A percentile compares a stretch with the other conserved stretches of the same genome.
Conservation (phyloP, 1,284 basidiomycete species). For the Microbotryum scabiosae region DNA sequence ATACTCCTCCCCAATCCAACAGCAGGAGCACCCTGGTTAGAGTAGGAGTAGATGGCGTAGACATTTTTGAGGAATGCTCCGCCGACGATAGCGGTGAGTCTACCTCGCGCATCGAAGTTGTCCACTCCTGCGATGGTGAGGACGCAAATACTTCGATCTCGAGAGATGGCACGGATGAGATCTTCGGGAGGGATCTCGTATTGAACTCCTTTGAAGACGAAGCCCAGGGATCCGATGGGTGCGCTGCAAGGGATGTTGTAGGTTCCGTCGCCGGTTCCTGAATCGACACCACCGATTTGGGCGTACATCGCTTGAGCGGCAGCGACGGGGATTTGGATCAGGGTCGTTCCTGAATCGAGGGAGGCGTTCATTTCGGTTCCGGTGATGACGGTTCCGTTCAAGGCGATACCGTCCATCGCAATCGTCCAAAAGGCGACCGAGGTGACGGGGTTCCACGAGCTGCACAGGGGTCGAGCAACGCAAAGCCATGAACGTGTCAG, state of each 20-base stretch:
- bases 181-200: slow-evolving; percentile 16
- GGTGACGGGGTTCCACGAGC: slow-evolving; percentile 6
- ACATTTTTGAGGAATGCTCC: slow-evolving; percentile 6
- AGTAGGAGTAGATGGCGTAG: slow-evolving; percentile 1
- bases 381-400: neutral
- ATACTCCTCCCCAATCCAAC: neutral
- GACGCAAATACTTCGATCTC: slow-evolving; percentile 11
- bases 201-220: slow-evolving; percentile 2
- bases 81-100: neutral
- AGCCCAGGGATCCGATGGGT: neutral
- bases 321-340: slow-evolving; percentile 12
- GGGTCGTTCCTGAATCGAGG: slow-evolving; percentile 12
- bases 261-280: neutral
- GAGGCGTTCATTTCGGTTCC: neutral
- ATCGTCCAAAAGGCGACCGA: slow-evolving; percentile 11
- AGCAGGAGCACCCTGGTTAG: neutral
- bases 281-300: slow-evolving; percentile 1
- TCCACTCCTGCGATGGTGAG: slow-evolving; percentile 5
- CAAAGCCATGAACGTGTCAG: neutral
- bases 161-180: slow-evolving; percentile 5
- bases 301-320: slow-evolving; percentile 8
- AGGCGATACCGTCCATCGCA: slow-evolving; percentile 2
- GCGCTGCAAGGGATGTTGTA: slow-evolving; percentile 13
- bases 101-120: neutral
- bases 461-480: neutral